A percentile compares a stretch with the other conserved stretches of the same genome.
phyloP scores from a whole-genome alignment of 495 filamentous ascomycete species.

The Pseudomonodictys pantanalensis region DNA sequence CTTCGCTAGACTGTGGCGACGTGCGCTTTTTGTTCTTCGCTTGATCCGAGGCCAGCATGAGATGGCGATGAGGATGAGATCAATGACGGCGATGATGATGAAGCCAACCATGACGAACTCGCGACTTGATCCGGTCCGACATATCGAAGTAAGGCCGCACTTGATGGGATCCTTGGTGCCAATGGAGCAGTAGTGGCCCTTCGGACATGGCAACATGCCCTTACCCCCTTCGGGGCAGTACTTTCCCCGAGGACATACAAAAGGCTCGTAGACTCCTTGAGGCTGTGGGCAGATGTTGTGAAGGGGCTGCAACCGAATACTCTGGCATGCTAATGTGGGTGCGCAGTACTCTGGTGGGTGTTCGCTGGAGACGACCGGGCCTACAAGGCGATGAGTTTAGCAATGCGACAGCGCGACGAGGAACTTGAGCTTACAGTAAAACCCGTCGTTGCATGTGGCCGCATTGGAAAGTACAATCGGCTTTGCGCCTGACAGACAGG shows the following conservation, averaged over 20 bases:
- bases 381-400: too few relatives aligned
- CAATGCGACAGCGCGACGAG: too few relatives aligned
- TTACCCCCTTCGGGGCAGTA: background rate
- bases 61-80: slow-evolving; percentile 41
- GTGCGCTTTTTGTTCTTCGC: slow-evolving; percentile 35
- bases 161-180: slow-evolving; percentile 18
- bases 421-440: too few relatives aligned
- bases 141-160: slow-evolving; percentile 23
- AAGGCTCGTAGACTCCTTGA: background rate
- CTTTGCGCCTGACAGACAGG: too few relatives aligned
- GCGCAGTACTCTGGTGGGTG: too few relatives aligned
- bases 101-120: slow-evolving; percentile 41
- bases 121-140: slow-evolving; percentile 8
- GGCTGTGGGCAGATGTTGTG: too few relatives aligned
- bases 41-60: slow-evolving; percentile 27
- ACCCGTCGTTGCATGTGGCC: too few relatives aligned
- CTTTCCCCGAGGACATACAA: background rate
- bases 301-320: too few relatives aligned
- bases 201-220: background rate
- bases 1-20: too few relatives aligned
- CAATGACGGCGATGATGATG: slow-evolving; percentile 43
- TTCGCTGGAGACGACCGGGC: too few relatives aligned
- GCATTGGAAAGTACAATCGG: too few relatives aligned
- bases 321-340: too few relatives aligned
- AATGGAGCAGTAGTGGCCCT: slow-evolving; percentile 30